A percentile compares a stretch with the other conserved stretches of the same genome.
Evolutionary conservation across 2,329 filamentous ascomycete species (phyloP).

Genomic region (Fusarium sambucinum): DNA sequence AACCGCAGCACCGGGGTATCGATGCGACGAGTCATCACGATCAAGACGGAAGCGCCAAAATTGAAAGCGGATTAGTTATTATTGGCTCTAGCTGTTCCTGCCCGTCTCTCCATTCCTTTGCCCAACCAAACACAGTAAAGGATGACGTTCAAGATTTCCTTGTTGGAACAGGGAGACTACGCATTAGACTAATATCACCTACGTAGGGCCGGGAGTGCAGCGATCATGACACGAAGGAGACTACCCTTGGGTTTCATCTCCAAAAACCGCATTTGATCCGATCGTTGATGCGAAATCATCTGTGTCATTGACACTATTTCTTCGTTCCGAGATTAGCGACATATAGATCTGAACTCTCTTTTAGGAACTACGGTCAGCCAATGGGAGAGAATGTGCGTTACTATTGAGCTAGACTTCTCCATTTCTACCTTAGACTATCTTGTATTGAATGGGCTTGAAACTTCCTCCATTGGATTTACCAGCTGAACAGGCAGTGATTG

Average conservation of each 20-base stretch:
- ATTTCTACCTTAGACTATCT: background rate
- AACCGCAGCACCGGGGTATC: background rate
- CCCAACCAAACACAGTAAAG: background rate
- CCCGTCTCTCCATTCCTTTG: background rate
- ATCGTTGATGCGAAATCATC: background rate
- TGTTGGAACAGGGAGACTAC: background rate
- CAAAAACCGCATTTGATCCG: background rate
- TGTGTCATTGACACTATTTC: background rate
- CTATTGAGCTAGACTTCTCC: background rate
- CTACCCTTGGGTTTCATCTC: too few relatives aligned
- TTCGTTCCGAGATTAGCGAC: background rate
- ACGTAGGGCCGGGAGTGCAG: background rate
- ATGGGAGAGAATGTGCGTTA: background rate
- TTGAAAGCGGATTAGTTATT: background rate
- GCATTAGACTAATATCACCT: background rate
- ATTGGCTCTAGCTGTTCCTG: background rate
- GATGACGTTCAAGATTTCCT: background rate
- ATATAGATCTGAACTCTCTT: background rate
- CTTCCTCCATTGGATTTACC: constrained; percentile 5
- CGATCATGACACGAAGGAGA: background rate
- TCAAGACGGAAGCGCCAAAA: background rate
- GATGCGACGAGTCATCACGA: background rate
- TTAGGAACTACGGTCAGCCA: background rate
- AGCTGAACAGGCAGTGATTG: constrained; percentile 11
- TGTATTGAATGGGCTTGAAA: constrained; percentile 10